A percentile compares a stretch with the other conserved stretches of the same genome.
phyloP scores from a whole-genome alignment of 1,284 basidiomycete species.

The Cystobasidium sp. region DNA sequence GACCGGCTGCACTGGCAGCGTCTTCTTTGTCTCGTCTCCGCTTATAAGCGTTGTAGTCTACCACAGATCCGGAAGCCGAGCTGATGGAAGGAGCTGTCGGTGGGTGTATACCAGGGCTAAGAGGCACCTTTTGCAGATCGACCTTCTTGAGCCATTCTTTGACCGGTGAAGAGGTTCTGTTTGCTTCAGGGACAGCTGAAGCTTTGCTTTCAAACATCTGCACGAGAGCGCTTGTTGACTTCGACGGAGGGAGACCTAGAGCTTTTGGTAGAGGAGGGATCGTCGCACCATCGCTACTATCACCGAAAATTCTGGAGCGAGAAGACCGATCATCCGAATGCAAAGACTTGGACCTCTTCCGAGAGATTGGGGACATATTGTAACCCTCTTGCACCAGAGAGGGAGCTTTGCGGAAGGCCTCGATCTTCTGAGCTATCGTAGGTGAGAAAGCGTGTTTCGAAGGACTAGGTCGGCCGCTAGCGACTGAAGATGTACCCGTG shows the following conservation, averaged over 20 bases:
- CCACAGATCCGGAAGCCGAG: conserved; percentile 12
- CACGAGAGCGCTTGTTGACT: conserved; percentile 31
- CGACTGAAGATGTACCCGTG: background rate
- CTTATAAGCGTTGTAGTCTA: background rate
- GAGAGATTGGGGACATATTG: background rate
- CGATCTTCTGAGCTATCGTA: conserved; percentile 8
- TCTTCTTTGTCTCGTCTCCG: conserved; percentile 8
- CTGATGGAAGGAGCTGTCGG: background rate
- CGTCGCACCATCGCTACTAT: background rate
- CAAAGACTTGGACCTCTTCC: conserved; percentile 23
- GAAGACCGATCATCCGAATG: conserved; percentile 16
- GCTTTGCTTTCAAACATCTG: conserved; percentile 31
- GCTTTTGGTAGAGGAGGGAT: background rate
- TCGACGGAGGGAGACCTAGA: background rate
- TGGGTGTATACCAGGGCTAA: background rate
- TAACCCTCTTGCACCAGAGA: background rate
- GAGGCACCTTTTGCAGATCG: background rate
- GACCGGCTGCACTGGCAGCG: background rate
- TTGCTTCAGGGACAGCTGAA: background rate
- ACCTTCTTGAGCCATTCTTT: conserved; percentile 41
- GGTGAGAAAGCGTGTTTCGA: conserved; percentile 28
- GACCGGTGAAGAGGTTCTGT: conserved; percentile 9
- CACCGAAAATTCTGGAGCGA: background rate
- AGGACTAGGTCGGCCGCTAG: conserved; percentile 1
- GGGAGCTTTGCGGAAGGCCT: conserved; percentile 20